These are phyloP conservation scores for Jimgerdemannia flammicorona DNA, from an alignment of 192 early-diverging fungal genomes.

Conservation along the genomic window DNA sequence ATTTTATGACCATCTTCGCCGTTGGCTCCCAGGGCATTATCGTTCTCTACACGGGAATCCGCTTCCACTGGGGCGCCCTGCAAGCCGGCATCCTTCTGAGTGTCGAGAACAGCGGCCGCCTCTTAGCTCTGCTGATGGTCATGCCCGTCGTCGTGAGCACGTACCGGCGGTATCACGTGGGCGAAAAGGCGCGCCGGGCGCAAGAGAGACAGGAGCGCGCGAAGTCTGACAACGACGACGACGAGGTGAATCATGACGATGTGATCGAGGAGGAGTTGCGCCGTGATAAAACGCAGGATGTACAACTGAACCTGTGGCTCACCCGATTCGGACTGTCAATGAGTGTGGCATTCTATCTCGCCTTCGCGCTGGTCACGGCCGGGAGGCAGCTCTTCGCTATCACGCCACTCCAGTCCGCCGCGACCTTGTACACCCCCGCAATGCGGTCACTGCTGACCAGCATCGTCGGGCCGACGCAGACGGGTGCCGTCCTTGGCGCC, in stretches of 20 bases:
- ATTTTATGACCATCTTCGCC: neutral
- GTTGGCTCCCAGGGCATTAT: constrained; percentile 1
- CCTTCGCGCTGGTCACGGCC: neutral
- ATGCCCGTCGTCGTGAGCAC: constrained; percentile 1
- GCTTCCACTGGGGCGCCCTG: neutral
- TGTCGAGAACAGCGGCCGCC: constrained; percentile 4
- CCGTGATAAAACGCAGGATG: neutral
- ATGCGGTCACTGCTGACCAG: neutral
- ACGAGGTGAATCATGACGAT: neutral
- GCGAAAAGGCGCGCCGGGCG: neutral
- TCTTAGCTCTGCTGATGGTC: constrained; percentile 5
- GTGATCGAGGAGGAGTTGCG: neutral
- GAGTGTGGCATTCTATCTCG: neutral
- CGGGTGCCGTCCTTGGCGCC: neutral
- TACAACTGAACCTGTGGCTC: neutral
- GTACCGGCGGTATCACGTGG: neutral
- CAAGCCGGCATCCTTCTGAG: constrained; percentile 4
- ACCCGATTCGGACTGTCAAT: neutral
- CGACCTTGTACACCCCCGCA: neutral
- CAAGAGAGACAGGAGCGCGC: neutral
- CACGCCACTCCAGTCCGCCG: neutral
- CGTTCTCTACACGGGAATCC: neutral
- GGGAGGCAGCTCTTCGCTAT: neutral
- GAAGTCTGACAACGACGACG: neutral
- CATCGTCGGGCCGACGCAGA: neutral